A percentile compares a stretch with the other conserved stretches of the same genome.
These are phyloP conservation scores for Microglena sp. DNA, from an alignment of 139 green algal species.

Conservation along the genomic window DNA sequence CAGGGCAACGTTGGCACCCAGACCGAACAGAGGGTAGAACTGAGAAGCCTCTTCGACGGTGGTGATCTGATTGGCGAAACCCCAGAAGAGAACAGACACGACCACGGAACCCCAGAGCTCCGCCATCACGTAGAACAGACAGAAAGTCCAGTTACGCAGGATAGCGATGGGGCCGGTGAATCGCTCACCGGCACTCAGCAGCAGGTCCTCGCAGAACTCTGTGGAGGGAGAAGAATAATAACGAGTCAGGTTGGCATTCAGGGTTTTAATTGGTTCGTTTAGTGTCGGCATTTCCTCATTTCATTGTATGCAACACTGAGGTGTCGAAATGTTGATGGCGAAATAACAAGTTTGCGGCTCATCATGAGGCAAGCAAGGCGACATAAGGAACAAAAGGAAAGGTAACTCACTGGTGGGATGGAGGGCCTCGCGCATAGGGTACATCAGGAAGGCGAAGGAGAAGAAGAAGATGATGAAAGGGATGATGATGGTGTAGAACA, in stretches of 20 bases:
- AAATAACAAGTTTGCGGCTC: no score
- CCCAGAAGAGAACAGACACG: slow-evolving; percentile 99
- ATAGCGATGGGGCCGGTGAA: slow-evolving; percentile 95
- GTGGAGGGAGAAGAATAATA: slow-evolving; percentile 1
- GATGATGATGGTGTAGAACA: slow-evolving; percentile 99
- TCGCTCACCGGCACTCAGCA: slow-evolving; percentile 58
- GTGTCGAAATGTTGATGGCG: no score
- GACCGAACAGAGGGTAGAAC: slow-evolving; percentile 98
- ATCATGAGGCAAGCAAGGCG: no score
- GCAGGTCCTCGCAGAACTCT: slow-evolving; percentile 69
- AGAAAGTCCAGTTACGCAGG: slow-evolving; percentile 98
- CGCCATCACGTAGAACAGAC: slow-evolving; percentile 99
- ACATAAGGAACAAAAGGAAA: no score
- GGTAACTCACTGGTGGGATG: slow-evolving; percentile 81
- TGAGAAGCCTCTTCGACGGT: slow-evolving; percentile 97
- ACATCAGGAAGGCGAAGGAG: slow-evolving; percentile 91
- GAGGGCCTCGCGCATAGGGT: slow-evolving; percentile 81
- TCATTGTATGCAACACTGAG: no score
- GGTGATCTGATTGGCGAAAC: slow-evolving; percentile 97
- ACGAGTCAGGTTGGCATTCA: not conserved
- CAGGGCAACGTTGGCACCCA: slow-evolving; percentile 96
- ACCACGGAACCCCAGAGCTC: slow-evolving; percentile 99
- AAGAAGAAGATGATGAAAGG: slow-evolving; percentile 98
- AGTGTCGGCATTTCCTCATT: no score
- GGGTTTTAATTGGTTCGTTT: no score